Conservation (phyloP, 768 basidiomycete genomes). For the Tylopilus sp. region DNA sequence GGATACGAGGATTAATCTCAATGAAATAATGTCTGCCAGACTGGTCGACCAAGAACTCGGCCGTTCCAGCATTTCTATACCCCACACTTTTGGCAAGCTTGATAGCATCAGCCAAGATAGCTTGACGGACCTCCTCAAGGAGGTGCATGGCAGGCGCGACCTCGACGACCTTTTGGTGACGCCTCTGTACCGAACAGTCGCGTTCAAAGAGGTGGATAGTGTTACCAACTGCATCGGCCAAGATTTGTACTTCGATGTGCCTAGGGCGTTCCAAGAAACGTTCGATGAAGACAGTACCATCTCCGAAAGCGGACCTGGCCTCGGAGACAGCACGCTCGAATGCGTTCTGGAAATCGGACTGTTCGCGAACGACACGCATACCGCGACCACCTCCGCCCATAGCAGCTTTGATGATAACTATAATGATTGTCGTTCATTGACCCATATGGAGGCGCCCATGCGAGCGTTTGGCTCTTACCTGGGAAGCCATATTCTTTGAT, state of each 20-base stretch:
- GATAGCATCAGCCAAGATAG: conserved; percentile 87
- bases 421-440: conserved; percentile 11
- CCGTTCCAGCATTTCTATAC: conserved; percentile 96
- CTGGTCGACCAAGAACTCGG: conserved; percentile 97
- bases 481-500: conserved; percentile 97
- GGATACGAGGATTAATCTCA: conserved; percentile 99
- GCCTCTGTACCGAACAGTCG: conserved; percentile 96
- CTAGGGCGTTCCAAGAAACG: conserved; percentile 94
- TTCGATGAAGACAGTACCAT: conserved; percentile 99
- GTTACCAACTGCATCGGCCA: conserved; percentile 91
- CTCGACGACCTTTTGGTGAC: conserved; percentile 99
- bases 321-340: conserved; percentile 94
- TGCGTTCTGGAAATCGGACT: conserved; percentile 82
- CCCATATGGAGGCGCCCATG: background rate
- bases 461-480: conserved; percentile 40
- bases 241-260: conserved; percentile 95
- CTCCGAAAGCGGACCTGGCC: conserved; percentile 95
- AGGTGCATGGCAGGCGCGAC: conserved; percentile 96
- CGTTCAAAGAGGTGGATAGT: conserved; percentile 98
- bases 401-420: conserved; percentile 98
- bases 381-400: conserved; percentile 99
- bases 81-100: conserved; percentile 91
- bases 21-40: conserved; percentile 98
- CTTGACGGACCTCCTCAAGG: conserved; percentile 85
- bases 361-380: conserved; percentile 97